Percentiles rank a stretch among this genome's conserved stretches.
Conservation (phyloP, 345 rosid genomes). For the Aquilaria malaccensis region DNA sequence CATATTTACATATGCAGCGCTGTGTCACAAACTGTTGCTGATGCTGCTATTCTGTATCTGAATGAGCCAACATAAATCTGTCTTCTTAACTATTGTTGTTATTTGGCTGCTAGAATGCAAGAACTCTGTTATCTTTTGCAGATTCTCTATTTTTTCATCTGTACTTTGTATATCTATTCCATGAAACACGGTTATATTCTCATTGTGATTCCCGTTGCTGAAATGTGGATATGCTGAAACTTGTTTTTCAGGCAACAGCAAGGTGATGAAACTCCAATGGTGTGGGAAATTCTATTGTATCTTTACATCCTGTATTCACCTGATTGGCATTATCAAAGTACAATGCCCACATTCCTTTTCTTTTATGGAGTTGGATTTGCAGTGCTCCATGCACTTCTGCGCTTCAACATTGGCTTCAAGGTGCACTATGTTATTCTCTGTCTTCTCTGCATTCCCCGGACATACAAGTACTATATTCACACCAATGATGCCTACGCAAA, state of each 20-base stretch:
- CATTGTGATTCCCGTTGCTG: not conserved
- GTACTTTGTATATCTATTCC: not conserved
- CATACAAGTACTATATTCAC: constrained; percentile 94
- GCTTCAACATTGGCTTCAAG: constrained; percentile 80
- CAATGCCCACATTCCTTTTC: constrained; percentile 95
- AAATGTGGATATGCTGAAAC: not conserved
- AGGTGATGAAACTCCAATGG: constrained; percentile 98
- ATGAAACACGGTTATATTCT: not conserved
- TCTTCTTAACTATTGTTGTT: too few relatives aligned
- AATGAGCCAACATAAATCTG: too few relatives aligned
- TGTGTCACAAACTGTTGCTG: too few relatives aligned
- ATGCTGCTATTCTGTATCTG: too few relatives aligned
- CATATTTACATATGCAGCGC: too few relatives aligned
- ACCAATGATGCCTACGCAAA: constrained; percentile 61
- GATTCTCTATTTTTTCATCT: too few relatives aligned
- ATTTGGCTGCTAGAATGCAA: constrained; percentile 4
- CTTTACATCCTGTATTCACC: constrained; percentile 95
- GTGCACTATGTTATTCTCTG: constrained; percentile 70
- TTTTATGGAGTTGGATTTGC: constrained; percentile 85
- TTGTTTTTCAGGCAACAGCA: constrained; percentile 69
- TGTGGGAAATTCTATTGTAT: constrained; percentile 95
- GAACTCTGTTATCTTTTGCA: not conserved
- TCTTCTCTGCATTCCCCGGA: constrained; percentile 84
- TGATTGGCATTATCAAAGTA: constrained; percentile 94
- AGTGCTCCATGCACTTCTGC: constrained; percentile 49